Conservation (phyloP, 2,329 filamentous ascomycete species). For the Malbranchea cinnamomea region DNA sequence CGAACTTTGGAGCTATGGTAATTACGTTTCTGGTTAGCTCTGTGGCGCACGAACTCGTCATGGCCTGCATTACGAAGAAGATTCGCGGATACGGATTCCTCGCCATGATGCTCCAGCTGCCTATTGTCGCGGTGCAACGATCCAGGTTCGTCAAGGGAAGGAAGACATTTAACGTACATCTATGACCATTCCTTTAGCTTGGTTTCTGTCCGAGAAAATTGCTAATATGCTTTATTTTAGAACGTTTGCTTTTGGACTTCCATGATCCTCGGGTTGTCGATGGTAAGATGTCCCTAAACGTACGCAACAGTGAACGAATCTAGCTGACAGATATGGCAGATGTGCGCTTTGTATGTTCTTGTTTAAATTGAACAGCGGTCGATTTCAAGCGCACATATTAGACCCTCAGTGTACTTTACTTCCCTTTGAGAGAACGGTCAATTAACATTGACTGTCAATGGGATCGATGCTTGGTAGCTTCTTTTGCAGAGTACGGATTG, state of each 20-base stretch:
- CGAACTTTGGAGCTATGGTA: conserved; percentile 60
- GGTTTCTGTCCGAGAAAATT: conserved; percentile 3
- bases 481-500: too few species aligned
- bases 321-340: conserved; percentile 22
- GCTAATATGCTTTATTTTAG: too few species aligned
- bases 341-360: conserved; percentile 47
- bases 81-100: conserved; percentile 84
- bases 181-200: background rate
- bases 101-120: conserved; percentile 92
- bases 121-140: conserved; percentile 82
- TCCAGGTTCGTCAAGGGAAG: conserved; percentile 60
- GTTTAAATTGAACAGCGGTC: too few species aligned
- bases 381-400: too few species aligned
- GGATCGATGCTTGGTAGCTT: too few species aligned
- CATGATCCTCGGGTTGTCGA: conserved; percentile 72
- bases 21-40: conserved; percentile 88
- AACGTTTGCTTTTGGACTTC: conserved; percentile 84
- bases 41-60: conserved; percentile 82
- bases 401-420: too few species aligned
- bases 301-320: background rate
- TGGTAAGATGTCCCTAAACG: conserved; percentile 41
- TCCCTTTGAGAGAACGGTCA: too few species aligned
- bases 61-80: conserved; percentile 97
- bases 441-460: too few species aligned
- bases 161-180: conserved; percentile 55